Percentiles rank a stretch among this genome's conserved stretches.
Evolutionary conservation across 2,329 filamentous ascomycete species (phyloP).

Genomic region (Gnomoniopsis sp.): DNA sequence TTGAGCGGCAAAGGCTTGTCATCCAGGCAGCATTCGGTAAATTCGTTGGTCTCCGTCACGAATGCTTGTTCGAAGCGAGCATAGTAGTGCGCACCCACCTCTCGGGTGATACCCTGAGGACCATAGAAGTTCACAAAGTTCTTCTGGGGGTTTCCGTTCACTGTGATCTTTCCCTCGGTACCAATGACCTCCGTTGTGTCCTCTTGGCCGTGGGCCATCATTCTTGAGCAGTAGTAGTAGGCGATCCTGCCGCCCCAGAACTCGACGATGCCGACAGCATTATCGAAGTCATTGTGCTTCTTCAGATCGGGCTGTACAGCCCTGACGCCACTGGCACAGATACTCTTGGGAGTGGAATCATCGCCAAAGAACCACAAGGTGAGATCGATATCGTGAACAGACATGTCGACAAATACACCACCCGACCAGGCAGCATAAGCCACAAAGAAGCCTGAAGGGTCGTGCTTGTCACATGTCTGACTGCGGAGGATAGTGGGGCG

Average conservation of each 20-base stretch:
- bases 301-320: slow-evolving; percentile 56
- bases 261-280: slow-evolving; percentile 62
- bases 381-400: slow-evolving; percentile 68
- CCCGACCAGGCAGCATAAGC: slow-evolving; percentile 62
- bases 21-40: slow-evolving; percentile 11
- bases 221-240: slow-evolving; percentile 60
- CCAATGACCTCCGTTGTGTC: slow-evolving; percentile 67
- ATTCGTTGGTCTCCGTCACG: slow-evolving; percentile 17
- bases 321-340: slow-evolving; percentile 54
- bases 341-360: slow-evolving; percentile 50
- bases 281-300: slow-evolving; percentile 58
- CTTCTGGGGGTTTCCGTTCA: slow-evolving; percentile 53
- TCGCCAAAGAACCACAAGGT: slow-evolving; percentile 61
- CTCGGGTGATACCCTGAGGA: not conserved
- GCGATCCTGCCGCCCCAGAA: slow-evolving; percentile 62
- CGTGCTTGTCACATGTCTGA: slow-evolving; percentile 66
- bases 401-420: slow-evolving; percentile 69
- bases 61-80: slow-evolving; percentile 12
- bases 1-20: slow-evolving; percentile 10
- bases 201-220: slow-evolving; percentile 67
- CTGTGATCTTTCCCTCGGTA: slow-evolving; percentile 58
- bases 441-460: slow-evolving; percentile 65
- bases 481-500: slow-evolving; percentile 57
- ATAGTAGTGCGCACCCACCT: slow-evolving; percentile 7
- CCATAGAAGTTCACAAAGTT: slow-evolving; percentile 9